Conservation (phyloP, 495 filamentous ascomycete species). For the Hyaloscypha bicolor region DNA sequence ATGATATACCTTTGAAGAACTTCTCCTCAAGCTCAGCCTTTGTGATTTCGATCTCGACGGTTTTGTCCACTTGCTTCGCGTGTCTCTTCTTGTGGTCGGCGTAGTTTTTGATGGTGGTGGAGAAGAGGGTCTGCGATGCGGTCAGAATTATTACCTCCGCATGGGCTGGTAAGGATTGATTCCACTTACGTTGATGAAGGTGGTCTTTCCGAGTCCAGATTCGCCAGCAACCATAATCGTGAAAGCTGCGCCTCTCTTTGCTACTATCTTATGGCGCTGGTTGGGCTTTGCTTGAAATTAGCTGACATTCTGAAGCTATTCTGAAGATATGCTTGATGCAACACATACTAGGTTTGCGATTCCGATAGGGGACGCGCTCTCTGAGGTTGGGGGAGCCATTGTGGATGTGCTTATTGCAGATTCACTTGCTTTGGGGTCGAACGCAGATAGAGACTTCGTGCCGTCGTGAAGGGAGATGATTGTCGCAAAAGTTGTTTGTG, state of each 20-base stretch:
- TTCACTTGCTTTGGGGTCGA: neutral
- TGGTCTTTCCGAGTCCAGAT: conserved; percentile 98
- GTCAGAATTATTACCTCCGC: too few species aligned
- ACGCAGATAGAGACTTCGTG: neutral
- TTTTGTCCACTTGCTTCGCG: conserved; percentile 99
- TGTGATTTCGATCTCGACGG: conserved; percentile 99
- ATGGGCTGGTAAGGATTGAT: too few species aligned
- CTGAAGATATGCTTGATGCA: neutral
- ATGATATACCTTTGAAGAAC: conserved; percentile 92
- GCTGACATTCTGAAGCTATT: conserved; percentile 3
- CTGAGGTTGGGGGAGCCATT: conserved; percentile 76
- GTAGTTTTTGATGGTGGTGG: conserved; percentile 99
- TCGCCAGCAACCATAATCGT: conserved; percentile 99
- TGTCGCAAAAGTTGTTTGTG: conserved; percentile 5
- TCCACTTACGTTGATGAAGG: conserved; percentile 80
- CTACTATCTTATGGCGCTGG: conserved; percentile 99
- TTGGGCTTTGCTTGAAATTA: conserved; percentile 58
- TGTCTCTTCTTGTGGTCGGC: conserved; percentile 98
- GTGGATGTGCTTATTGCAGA: conserved; percentile 36
- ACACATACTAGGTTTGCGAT: conserved; percentile 75
- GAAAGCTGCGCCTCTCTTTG: conserved; percentile 97
- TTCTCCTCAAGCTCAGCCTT: conserved; percentile 99
- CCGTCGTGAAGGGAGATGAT: neutral
- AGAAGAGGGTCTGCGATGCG: conserved; percentile 73
- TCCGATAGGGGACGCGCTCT: conserved; percentile 93